Base-by-base conservation (phyloP, 2,329 filamentous ascomycete species). In the Aspergillus tubingensis region DNA sequence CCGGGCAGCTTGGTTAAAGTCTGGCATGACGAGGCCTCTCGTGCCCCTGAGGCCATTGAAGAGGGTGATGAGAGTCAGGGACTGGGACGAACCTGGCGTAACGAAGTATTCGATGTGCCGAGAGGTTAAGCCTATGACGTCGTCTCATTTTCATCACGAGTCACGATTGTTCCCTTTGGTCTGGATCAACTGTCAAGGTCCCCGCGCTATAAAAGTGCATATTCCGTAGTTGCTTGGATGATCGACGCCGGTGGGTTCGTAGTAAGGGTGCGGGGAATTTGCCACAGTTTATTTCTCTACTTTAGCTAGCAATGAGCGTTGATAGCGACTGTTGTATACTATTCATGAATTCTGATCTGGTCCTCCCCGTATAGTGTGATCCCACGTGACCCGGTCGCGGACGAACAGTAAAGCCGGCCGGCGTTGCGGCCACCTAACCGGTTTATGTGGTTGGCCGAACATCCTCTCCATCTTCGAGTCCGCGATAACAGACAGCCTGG, bases 1-100 rank as follows among this genome's bases (percentile, higher is more conserved):
- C 94, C 94, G 0, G 93, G 92, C 0, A 96, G 92, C 74, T 80
- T 97, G 25, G 90, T 95, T 54, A 92, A 91, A 77, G 76, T 96
- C n/a, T 96, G 92, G 91, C 86, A 94, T 66, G 88, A 92, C 65
- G 90, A 96, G 77, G 92, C 86, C 0, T 77, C 81, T 21, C 81
- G 83, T 62, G 92, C 91, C 0, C 83, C 82, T 19, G 90, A 96
- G 75, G 83, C 87, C 43, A 86, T 96, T 39, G 87, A 93, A 65
- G 90, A 94, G 65, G 74, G 74, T 5, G 88, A 87, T 70, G 85
- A 88, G 58, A 80, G 80, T 50, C 87, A 84, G 15, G 90, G 74
- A 8, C 25, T 73, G 52, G 66, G 67, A 15, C 58, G 61, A 27
- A 77, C 90, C 0, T 96, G 92, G 92, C 85, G 90, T 67, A 96